phyloP scores from a whole-genome alignment of 352 stramenopile genomes.

The Globisporangium nunn region DNA sequence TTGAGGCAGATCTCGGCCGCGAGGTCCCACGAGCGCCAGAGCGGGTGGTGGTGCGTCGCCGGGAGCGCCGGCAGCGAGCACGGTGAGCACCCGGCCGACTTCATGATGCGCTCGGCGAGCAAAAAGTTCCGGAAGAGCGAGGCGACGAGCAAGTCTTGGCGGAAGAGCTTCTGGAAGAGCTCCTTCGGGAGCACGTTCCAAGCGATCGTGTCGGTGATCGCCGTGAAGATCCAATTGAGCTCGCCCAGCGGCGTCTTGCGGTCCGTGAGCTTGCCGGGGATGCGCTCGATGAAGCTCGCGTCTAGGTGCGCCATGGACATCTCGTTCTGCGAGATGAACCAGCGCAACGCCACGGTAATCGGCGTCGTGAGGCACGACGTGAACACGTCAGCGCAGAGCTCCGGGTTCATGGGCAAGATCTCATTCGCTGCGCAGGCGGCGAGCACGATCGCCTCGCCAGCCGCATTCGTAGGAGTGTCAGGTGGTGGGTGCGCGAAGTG shows the following conservation, averaged over 20 bases:
- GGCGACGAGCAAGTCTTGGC: slow-evolving; percentile 98
- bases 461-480: slow-evolving; percentile 14
- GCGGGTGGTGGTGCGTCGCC: slow-evolving; percentile 92
- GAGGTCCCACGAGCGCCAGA: slow-evolving; percentile 99
- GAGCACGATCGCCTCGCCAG: slow-evolving; percentile 94
- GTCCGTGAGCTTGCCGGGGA: slow-evolving; percentile 91
- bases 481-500: slow-evolving; percentile 81
- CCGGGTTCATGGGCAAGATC: slow-evolving; percentile 93
- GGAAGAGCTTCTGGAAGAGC: slow-evolving; percentile 98
- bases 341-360: slow-evolving; percentile 96
- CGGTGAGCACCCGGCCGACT: slow-evolving; percentile 71
- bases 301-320: slow-evolving; percentile 85
- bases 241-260: slow-evolving; percentile 93
- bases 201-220: slow-evolving; percentile 99
- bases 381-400: slow-evolving; percentile 98
- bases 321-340: slow-evolving; percentile 95
- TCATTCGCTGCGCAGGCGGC: slow-evolving; percentile 93
- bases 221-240: slow-evolving; percentile 99
- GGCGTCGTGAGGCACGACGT: slow-evolving; percentile 99
- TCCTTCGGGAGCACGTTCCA: slow-evolving; percentile 97
- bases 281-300: slow-evolving; percentile 82
- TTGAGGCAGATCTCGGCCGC: slow-evolving; percentile 97
- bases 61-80: slow-evolving; percentile 93
- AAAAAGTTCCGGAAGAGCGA: slow-evolving; percentile 98
- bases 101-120: slow-evolving; percentile 96